A percentile compares a stretch with the other conserved stretches of the same genome.
Conservation (phyloP, 106 monocot species). For the Allium fistulosum region DNA sequence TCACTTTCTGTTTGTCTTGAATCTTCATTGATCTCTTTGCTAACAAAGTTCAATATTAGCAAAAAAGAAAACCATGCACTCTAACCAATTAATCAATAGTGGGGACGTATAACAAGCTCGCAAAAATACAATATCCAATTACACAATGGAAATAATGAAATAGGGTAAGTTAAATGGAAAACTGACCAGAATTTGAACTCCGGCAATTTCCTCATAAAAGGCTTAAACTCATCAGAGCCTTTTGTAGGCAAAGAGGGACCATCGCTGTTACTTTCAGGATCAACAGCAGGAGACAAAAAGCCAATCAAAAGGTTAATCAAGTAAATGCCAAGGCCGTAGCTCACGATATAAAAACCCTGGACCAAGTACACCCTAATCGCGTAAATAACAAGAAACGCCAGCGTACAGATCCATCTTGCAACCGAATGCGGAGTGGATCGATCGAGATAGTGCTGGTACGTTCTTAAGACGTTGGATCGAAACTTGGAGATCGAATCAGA, state of each 20-base stretch:
- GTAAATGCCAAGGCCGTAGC: conserved; percentile 66
- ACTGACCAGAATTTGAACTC: conserved; percentile 82
- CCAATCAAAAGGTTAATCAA: conserved; percentile 56
- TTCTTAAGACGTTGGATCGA: conserved; percentile 32
- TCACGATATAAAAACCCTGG: conserved; percentile 73
- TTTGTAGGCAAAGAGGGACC: conserved; percentile 48
- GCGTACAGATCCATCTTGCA: conserved; percentile 53
- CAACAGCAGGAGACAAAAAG: conserved; percentile 85
- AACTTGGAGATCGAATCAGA: conserved; percentile 34
- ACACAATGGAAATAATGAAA: too few species aligned
- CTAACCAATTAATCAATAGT: too few species aligned
- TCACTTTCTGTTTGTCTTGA: too few species aligned
- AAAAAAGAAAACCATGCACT: too few species aligned
- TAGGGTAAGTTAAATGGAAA: too few species aligned
- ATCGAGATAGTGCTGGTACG: conserved; percentile 62
- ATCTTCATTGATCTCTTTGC: too few species aligned
- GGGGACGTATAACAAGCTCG: too few species aligned
- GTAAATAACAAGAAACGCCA: conserved; percentile 31
- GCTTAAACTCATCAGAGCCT: conserved; percentile 79
- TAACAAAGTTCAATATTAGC: too few species aligned
- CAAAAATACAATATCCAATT: too few species aligned
- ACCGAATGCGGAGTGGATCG: conserved; percentile 52
- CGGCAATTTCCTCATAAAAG: conserved; percentile 82
- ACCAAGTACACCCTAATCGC: conserved; percentile 46
- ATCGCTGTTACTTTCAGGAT: conserved; percentile 50